phyloP scores from a whole-genome alignment of 441 rosid species.

The Gossypium trilobum region DNA sequence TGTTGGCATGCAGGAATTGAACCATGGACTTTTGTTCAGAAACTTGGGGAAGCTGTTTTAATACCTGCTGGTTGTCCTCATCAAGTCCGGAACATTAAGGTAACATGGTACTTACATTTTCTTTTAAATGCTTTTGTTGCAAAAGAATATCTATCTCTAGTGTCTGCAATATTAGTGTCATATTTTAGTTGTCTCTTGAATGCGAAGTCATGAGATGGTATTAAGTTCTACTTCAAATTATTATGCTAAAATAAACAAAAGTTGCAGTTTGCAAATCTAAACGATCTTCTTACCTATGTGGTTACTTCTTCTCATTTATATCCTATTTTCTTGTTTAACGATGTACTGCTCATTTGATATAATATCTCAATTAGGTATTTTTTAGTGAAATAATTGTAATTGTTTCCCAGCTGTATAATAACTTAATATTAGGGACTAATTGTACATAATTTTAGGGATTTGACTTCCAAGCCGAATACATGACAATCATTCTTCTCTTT shows the following conservation, averaged over 20 bases:
- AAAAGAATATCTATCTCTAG: neutral
- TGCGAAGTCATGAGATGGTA: neutral
- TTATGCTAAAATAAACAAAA: neutral
- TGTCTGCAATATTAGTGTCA: neutral
- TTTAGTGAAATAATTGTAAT: neutral
- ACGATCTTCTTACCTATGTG: neutral
- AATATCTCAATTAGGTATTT: neutral
- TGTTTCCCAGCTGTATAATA: too few relatives aligned
- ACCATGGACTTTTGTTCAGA: conserved; percentile 87
- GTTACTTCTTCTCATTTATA: neutral
- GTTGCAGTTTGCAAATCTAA: neutral
- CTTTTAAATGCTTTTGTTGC: neutral
- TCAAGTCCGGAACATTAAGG: conserved; percentile 93
- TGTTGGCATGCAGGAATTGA: conserved; percentile 49
- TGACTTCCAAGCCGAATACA: too few relatives aligned
- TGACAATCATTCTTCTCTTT: too few relatives aligned
- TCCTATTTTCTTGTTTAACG: neutral
- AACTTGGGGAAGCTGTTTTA: conserved; percentile 81
- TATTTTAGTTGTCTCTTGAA: neutral
- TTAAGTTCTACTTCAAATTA: conserved; percentile 1
- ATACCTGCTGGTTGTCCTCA: conserved; percentile 93
- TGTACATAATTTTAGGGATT: too few relatives aligned
- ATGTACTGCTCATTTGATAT: neutral
- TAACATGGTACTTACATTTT: conserved; percentile 12
- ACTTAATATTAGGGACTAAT: too few relatives aligned